Percentiles rank a stretch among this genome's conserved stretches.
Evolutionary conservation across 345 rosid species (phyloP).

Genomic region (Nephelium lappaceum): DNA sequence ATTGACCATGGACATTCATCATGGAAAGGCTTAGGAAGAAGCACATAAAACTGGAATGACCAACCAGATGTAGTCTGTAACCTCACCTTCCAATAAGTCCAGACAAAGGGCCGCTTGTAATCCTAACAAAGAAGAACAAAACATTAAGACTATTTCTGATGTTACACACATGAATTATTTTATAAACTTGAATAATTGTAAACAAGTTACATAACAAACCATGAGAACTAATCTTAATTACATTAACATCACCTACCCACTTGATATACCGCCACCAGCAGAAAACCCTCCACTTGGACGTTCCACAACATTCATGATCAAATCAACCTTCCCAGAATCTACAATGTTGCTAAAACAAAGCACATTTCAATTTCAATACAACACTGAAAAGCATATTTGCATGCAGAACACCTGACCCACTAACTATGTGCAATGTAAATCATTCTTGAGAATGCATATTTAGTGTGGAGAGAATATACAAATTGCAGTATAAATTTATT

Average conservation of each 20-base stretch:
- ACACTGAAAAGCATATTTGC: slow-evolving; percentile 4
- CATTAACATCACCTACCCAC: slow-evolving; percentile 60
- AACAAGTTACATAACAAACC: slow-evolving; percentile 5
- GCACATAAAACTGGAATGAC: slow-evolving; percentile 1
- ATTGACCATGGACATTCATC: neutral
- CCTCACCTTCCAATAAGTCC: slow-evolving; percentile 92
- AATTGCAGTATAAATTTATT: neutral
- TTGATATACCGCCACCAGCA: slow-evolving; percentile 95
- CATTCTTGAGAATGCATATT: neutral
- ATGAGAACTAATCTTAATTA: slow-evolving; percentile 10
- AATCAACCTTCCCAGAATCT: slow-evolving; percentile 90
- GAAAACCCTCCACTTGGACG: slow-evolving; percentile 96
- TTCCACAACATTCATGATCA: slow-evolving; percentile 92
- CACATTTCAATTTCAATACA: neutral
- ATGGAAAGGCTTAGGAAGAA: slow-evolving; percentile 1
- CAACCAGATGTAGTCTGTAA: slow-evolving; percentile 5
- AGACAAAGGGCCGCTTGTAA: slow-evolving; percentile 88
- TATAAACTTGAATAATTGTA: slow-evolving; percentile 7
- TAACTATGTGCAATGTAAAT: neutral
- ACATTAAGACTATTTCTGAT: neutral
- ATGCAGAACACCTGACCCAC: neutral
- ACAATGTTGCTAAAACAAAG: slow-evolving; percentile 12
- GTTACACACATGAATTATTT: neutral
- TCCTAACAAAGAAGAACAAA: slow-evolving; percentile 53
- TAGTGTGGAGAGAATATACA: neutral